A percentile compares a stretch with the other conserved stretches of the same genome.
Evolutionary conservation across 1,284 basidiomycete genomes (phyloP).

Genomic region (Sporisorium graminicola): DNA sequence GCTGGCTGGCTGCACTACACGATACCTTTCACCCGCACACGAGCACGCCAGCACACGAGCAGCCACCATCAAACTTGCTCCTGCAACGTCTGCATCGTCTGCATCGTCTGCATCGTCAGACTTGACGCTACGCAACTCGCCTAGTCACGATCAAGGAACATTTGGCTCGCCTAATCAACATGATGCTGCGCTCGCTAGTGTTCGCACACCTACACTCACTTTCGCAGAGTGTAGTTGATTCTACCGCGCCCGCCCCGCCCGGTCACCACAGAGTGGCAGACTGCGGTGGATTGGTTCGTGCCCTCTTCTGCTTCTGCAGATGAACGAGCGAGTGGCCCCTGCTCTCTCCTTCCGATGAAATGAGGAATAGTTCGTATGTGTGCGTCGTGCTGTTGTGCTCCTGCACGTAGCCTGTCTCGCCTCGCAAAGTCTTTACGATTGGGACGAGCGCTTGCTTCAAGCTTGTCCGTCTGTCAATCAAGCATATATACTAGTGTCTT

Average conservation of each 20-base stretch:
- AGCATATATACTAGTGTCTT: constrained; percentile 18
- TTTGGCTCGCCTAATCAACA: constrained; percentile 15
- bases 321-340: neutral
- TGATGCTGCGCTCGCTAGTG: constrained; percentile 4
- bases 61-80: neutral
- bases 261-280: neutral
- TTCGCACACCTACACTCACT: neutral
- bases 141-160: constrained; percentile 19
- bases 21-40: neutral
- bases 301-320: neutral
- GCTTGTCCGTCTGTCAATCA: constrained; percentile 1
- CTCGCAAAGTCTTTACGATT: constrained; percentile 1
- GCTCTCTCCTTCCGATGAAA: constrained; percentile 1
- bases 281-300: neutral
- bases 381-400: constrained; percentile 1
- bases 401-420: constrained; percentile 4
- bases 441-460: neutral
- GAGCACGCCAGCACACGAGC: constrained; percentile 13
- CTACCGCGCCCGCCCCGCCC: neutral
- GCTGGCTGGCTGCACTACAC: constrained; percentile 2
- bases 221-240: constrained; percentile 2
- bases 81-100: too few relatives aligned
- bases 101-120: too few relatives aligned
- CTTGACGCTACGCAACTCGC: constrained; percentile 2
- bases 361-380: neutral